phyloP scores from a whole-genome alignment of 2,329 filamentous ascomycete genomes.

The Pseudogymnoascus sp. region DNA sequence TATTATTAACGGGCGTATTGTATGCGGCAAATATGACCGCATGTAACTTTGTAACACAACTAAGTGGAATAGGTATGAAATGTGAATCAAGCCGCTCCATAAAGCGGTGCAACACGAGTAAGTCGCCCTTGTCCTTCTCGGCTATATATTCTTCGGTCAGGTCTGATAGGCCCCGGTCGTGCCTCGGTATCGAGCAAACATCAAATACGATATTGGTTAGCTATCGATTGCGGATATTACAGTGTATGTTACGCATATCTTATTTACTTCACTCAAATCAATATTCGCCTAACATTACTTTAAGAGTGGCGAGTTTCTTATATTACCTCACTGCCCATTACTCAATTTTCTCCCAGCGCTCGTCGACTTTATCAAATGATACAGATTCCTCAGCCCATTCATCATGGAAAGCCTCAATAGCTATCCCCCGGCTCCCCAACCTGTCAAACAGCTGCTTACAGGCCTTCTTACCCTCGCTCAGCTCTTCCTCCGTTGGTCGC shows the following conservation, averaged over 20 bases:
- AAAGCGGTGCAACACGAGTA: not conserved
- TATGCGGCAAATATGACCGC: too few relatives aligned
- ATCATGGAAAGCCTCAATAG: not conserved
- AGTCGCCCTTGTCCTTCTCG: not conserved
- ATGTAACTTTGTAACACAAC: too few relatives aligned
- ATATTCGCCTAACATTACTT: not conserved
- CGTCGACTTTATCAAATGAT: not conserved
- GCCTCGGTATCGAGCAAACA: not conserved
- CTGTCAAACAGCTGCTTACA: not conserved
- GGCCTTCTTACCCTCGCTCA: not conserved
- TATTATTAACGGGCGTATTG: not conserved
- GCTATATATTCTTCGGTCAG: not conserved
- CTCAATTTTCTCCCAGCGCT: not conserved
- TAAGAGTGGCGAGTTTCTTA: not conserved
- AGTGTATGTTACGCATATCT: not conserved
- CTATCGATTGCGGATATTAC: not conserved
- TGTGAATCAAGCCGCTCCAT: too few relatives aligned
- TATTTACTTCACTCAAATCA: not conserved
- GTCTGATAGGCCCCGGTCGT: not conserved
- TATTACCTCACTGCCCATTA: not conserved
- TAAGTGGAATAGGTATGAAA: too few relatives aligned
- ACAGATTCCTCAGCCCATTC: not conserved
- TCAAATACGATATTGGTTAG: not conserved
- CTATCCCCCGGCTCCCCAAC: not conserved
- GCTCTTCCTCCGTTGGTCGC: not conserved